Conservation (phyloP, 768 basidiomycete genomes). For the Lactarius hatsudake region DNA sequence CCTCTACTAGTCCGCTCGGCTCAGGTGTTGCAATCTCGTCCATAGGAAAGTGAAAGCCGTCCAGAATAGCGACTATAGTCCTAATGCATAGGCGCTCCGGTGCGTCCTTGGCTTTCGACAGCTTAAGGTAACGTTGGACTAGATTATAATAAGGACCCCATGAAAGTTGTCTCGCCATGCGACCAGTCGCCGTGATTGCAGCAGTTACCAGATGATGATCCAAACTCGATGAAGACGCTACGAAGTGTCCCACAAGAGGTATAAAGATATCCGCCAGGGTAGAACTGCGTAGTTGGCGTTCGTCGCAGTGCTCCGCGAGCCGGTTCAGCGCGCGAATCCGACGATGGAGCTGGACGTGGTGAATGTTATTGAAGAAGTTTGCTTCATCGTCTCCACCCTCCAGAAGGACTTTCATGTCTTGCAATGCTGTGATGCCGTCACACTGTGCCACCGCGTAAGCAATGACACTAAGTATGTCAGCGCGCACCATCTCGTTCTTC, state of each 20-base stretch:
- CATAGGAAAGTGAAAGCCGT: constrained; percentile 91
- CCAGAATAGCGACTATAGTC: constrained; percentile 76
- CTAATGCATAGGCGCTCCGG: constrained; percentile 83
- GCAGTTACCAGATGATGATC: constrained; percentile 92
- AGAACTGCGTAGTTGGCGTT: constrained; percentile 60
- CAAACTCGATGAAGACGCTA: constrained; percentile 54
- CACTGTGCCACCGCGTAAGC: constrained; percentile 71
- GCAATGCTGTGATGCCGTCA: constrained; percentile 53
- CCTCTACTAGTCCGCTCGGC: constrained; percentile 30
- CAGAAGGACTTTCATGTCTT: constrained; percentile 78
- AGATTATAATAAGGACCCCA: constrained; percentile 85
- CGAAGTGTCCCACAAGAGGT: constrained; percentile 81
- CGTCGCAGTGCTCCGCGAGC: constrained; percentile 73
- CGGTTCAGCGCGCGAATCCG: constrained; percentile 81
- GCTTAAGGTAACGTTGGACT: constrained; percentile 77
- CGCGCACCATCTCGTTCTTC: constrained; percentile 81
- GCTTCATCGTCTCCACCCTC: constrained; percentile 91
- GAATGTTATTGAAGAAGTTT: constrained; percentile 94
- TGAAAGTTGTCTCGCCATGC: constrained; percentile 67
- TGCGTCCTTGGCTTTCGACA: constrained; percentile 62
- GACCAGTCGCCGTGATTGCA: constrained; percentile 76
- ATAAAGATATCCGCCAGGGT: constrained; percentile 81
- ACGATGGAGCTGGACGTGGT: constrained; percentile 90
- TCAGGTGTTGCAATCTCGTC: constrained; percentile 47
- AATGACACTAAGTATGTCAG: constrained; percentile 77